Evolutionary conservation across 306 rosid genomes (phyloP), one percentile per base, ranked within the genome.

Genomic region (Prinsepia uniflora): DNA sequence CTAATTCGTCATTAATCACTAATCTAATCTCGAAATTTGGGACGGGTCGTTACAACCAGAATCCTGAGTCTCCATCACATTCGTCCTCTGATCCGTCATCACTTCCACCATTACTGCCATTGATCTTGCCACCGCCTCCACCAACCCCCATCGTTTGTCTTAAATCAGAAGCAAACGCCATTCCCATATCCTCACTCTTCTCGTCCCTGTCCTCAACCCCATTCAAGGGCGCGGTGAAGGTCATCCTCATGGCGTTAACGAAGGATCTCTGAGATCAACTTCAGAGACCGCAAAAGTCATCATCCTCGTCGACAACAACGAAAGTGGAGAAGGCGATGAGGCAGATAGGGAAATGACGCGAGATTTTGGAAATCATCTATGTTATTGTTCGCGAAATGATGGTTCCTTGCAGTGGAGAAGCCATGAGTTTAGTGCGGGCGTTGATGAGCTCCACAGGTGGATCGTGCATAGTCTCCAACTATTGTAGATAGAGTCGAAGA

Each of bases 201-300:
- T n/a, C n/a, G n/a, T n/a, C n/a, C n/a, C n/a, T n/a, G n/a, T n/a
- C n/a, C 41, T 59, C 57, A 17, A 82, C 60, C 62, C 84, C 80
- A 73, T 53, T 42, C 4, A 79, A 59, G 44, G 74, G 34, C 43
- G 39, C 71, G 61, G 6, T 17, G 70, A 75, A 39, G 2, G 86
- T 67, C 14, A 80, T 85, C 75, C n/a, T 81, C 0, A 66, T n/a
- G 68, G 57, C 30, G 14, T 44, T 14, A 62, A 45, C 10, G 87
- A 48, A 7, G 83, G 68, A 71, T 72, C 75, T 17, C 83, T 7
- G 30, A 78, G 76, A 48, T 82, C 73, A 15, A 72, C 18, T 48
- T 72, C 86, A 10, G 81, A 82, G 18, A 46, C 52, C 30, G 65
- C 72, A 46, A 81, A 66, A 1, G 77, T 67, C 81, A 72, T 22